Evolutionary conservation across 805 yeast species (phyloP).

Genomic region (Teunomyces lycoperdinae): DNA sequence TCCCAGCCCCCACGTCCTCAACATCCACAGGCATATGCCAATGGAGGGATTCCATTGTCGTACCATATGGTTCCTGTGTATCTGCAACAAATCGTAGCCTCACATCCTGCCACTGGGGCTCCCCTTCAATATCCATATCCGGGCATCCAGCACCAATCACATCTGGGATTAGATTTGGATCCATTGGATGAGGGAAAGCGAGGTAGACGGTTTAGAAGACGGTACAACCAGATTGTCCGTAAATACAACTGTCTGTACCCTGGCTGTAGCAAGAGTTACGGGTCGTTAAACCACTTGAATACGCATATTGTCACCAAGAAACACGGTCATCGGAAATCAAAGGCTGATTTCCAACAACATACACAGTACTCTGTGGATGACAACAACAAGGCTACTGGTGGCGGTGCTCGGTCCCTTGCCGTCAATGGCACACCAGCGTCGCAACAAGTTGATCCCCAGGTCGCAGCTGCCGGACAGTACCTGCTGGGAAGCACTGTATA

Average conservation of each 20-base stretch:
- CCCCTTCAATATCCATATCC: constrained; percentile 1
- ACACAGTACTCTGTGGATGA: neutral
- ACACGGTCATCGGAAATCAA: constrained; percentile 42
- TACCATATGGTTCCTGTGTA: constrained; percentile 2
- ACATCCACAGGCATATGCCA: neutral
- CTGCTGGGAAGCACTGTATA: constrained; percentile 1
- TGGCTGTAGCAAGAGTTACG: constrained; percentile 42
- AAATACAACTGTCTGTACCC: constrained; percentile 32
- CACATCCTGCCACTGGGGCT: constrained; percentile 1
- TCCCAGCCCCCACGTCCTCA: neutral
- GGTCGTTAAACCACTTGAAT: constrained; percentile 41
- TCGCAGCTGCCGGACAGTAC: constrained; percentile 3
- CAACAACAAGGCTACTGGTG: neutral
- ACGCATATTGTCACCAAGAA: constrained; percentile 45
- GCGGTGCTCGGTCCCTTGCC: neutral
- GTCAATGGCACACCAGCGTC: neutral
- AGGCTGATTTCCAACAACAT: constrained; percentile 34
- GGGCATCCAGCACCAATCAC: constrained; percentile 5
- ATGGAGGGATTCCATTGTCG: neutral
- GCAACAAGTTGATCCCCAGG: neutral
- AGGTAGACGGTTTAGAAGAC: constrained; percentile 33
- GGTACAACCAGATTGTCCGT: constrained; percentile 36
- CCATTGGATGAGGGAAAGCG: constrained; percentile 20
- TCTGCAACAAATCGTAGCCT: neutral
- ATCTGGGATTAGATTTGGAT: constrained; percentile 12